phyloP scores from a whole-genome alignment of 2,329 filamentous ascomycete genomes.

The Hypoxylon sp. region DNA sequence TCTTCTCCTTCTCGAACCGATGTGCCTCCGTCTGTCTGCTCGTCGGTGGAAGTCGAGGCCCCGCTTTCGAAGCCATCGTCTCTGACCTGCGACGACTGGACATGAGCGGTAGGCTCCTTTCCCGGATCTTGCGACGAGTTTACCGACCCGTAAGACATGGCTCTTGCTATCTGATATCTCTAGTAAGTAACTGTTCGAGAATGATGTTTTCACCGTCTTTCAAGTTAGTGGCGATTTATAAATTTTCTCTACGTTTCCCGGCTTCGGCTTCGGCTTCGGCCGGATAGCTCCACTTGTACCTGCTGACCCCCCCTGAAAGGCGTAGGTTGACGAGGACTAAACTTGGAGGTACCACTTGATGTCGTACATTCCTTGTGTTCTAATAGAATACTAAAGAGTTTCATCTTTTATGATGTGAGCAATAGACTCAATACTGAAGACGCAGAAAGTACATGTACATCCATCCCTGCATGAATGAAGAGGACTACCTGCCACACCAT shows the following conservation, averaged over 20 bases:
- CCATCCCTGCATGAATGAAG: too few relatives aligned
- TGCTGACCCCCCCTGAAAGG: too few relatives aligned
- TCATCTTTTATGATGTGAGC: too few relatives aligned
- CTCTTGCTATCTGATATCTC: background rate
- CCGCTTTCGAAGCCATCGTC: slow-evolving; percentile 4
- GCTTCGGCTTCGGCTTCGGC: slow-evolving; percentile 28
- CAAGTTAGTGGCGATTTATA: slow-evolving; percentile 4
- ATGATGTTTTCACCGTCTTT: background rate
- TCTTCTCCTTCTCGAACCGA: too few relatives aligned
- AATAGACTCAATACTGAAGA: too few relatives aligned
- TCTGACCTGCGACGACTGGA: slow-evolving; percentile 4
- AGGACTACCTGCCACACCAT: background rate
- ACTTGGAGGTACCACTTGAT: background rate
- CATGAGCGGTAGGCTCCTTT: background rate
- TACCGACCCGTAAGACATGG: slow-evolving; percentile 27
- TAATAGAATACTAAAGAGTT: too few relatives aligned
- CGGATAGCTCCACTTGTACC: slow-evolving; percentile 2
- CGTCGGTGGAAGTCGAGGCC: slow-evolving; percentile 3
- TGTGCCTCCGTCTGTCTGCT: slow-evolving; percentile 3
- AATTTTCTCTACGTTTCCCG: background rate
- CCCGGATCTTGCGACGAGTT: background rate
- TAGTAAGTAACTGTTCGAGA: background rate
- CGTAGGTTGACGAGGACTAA: too few relatives aligned
- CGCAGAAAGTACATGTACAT: too few relatives aligned
- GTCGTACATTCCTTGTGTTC: background rate